Base-by-base conservation (phyloP, 768 basidiomycete genomes). In the Boletus patriciae region DNA sequence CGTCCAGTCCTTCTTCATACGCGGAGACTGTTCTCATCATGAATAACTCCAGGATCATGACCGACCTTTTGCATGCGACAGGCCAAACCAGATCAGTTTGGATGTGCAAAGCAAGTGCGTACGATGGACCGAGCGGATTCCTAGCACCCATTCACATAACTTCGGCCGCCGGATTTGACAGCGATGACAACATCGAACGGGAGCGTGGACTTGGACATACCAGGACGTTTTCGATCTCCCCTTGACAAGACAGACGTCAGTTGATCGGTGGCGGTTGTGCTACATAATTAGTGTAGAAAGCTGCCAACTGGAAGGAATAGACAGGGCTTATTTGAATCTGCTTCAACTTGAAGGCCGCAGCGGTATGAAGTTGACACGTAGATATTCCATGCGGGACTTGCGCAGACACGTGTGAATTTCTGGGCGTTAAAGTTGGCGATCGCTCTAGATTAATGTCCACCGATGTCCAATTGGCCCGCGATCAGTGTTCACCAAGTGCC, bases 191-290 rank as follows among this genome's bases (percentile, higher is more conserved):
- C 21, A 29, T 52, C 13, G 41, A 37, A 34, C 9, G 3, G 52
- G 31, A 23, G 25, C 36, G 21, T 27, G 38, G 45, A 57, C 33
- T 23, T 34, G 42, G 33, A 21, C 7, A 8, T 38, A 33, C 27
- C 27, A 41, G 13, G n/a, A 11, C 19, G 11, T 29, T 45, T 51
- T 27, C 36, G 11, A 33, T 44, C 6, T 37, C 41, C 18, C 38
- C 9, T 19, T 37, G 58, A 61, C 58, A 48, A 51, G 62, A 55
- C 61, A 48, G 40, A 21, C 16, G 46, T 37, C 52, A 44, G 41
- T 42, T 29, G 37, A 47, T 34, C 27, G n/a, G 5, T 64, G 62
- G 50, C 52, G 13, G 37, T 27, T 13, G 51, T 60, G 37, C 3
- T 19, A 33, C 18, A 6, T 3, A 12, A 25, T 13, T 2, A 38